These are phyloP conservation scores for Sonneratia alba DNA, from an alignment of 345 rosid genomes.

Conservation along the genomic window DNA sequence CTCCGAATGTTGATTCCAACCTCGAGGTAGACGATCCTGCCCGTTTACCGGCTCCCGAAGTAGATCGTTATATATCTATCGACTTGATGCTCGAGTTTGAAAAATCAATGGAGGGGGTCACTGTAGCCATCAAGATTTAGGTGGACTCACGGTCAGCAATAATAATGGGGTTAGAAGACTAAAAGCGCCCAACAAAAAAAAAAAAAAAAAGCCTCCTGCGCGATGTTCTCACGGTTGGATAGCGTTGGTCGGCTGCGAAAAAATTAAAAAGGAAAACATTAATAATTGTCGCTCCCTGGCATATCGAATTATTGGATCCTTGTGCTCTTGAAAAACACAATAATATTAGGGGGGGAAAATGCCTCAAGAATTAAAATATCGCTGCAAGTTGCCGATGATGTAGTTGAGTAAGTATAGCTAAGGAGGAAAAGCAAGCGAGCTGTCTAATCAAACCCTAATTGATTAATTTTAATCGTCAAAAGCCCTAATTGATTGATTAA, in stretches of 20 bases:
- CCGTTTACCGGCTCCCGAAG: not conserved
- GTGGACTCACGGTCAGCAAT: not conserved
- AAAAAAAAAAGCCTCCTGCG: conserved; percentile 8
- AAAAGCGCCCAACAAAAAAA: conserved; percentile 5
- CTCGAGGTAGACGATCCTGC: no score
- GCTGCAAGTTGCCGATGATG: not conserved
- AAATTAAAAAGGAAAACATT: not conserved
- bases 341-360: not conserved
- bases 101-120: not conserved
- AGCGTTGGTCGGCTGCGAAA: conserved; percentile 17
- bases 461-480: no score
- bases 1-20: no score
- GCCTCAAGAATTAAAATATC: not conserved
- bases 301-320: not conserved
- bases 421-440: conserved; percentile 1
- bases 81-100: not conserved
- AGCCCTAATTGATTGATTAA: no score
- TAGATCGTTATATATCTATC: not conserved
- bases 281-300: not conserved
- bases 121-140: not conserved
- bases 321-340: not conserved
- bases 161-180: not conserved
- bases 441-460: not conserved
- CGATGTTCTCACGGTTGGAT: conserved; percentile 13
- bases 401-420: not conserved